Evolutionary conservation across 2,329 filamentous ascomycete species (phyloP).

Genomic region (Bipolaris cookei): DNA sequence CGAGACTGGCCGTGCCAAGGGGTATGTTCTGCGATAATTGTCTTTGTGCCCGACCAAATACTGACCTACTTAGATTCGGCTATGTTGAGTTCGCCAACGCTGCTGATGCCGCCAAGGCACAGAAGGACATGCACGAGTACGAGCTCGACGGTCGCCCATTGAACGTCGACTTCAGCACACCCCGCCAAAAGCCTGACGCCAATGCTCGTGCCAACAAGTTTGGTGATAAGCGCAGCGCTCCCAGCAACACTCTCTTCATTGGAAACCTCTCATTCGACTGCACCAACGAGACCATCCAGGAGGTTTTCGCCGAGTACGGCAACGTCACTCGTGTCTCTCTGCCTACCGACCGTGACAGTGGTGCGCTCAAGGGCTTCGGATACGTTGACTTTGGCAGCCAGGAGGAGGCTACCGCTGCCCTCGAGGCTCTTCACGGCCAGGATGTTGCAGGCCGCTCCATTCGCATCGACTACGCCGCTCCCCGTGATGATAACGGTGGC

Average conservation of each 20-base stretch:
- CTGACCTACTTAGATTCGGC: conserved; percentile 67
- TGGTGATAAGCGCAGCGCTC: conserved; percentile 79
- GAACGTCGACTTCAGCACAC: conserved; percentile 79
- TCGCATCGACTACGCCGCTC: conserved; percentile 81
- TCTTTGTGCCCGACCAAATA: background rate
- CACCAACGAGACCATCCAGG: conserved; percentile 74
- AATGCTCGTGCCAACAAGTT: conserved; percentile 67
- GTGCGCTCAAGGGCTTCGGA: conserved; percentile 88
- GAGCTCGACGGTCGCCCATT: conserved; percentile 76
- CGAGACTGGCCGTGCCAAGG: conserved; percentile 81
- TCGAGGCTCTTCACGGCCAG: conserved; percentile 72
- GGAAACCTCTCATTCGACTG: conserved; percentile 89
- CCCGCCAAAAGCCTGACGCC: conserved; percentile 62
- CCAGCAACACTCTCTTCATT: conserved; percentile 87
- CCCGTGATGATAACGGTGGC: conserved; percentile 66
- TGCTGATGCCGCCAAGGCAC: conserved; percentile 72
- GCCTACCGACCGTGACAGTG: conserved; percentile 84
- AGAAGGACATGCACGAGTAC: conserved; percentile 74
- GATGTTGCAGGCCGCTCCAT: conserved; percentile 75
- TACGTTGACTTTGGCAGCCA: conserved; percentile 84
- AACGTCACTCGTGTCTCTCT: conserved; percentile 81
- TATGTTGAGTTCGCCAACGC: conserved; percentile 84
- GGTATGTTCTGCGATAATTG: conserved; percentile 54
- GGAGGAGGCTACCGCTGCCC: conserved; percentile 80
- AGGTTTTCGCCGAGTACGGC: conserved; percentile 75